Base-by-base conservation (phyloP, 2,329 filamentous ascomycete species). In the Nothopassalora personata region DNA sequence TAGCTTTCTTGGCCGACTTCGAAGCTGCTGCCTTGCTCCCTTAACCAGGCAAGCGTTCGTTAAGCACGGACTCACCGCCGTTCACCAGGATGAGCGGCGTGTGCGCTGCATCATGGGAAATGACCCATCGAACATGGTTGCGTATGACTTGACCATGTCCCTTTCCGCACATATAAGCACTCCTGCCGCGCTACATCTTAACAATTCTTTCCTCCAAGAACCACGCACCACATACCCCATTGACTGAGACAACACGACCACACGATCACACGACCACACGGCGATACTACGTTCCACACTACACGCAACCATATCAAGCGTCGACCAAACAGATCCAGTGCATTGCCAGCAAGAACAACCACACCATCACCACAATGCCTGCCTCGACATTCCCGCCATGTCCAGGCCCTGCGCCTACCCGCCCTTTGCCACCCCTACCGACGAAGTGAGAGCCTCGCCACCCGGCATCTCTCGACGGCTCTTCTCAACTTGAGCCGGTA, bases 351-450 rank as follows among this genome's bases (percentile, higher is more conserved):
- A 58, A 23, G 19, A 31, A 53, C 27, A 34, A 7, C 30, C 31
- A 47, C 27, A 57, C 43, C 47, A 15, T 46, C 30, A 49, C 39
- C 65, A 73, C 71, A 70, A 77, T 73, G 71, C 70, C 71, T 68
- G 64, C 66, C 58, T 68, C 76, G 59, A 77, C 75, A 68, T 75
- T 78, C 48, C 76, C 76, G 60, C 77, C 77, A 33, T 78, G 75
- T 72, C 77, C 77, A 45, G 76, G 77, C 57, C 77, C 77, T 62
- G 76, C 77, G 68, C 77, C 77, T 63, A 78, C 74, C 56, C 72
- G 77, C 58, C 77, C 77, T 66, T 71, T 79, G 50, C 77, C 77
- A 65, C 76, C 76, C 34, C 71, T 78, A 43, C 77, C 77, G 28
- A 54, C 57, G 46, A 76, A 77, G 71, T 76, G 76, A 67, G 54